A percentile compares a stretch with the other conserved stretches of the same genome.
Conservation (phyloP, 163 green algal genomes). For the Volvox carteri region DNA sequence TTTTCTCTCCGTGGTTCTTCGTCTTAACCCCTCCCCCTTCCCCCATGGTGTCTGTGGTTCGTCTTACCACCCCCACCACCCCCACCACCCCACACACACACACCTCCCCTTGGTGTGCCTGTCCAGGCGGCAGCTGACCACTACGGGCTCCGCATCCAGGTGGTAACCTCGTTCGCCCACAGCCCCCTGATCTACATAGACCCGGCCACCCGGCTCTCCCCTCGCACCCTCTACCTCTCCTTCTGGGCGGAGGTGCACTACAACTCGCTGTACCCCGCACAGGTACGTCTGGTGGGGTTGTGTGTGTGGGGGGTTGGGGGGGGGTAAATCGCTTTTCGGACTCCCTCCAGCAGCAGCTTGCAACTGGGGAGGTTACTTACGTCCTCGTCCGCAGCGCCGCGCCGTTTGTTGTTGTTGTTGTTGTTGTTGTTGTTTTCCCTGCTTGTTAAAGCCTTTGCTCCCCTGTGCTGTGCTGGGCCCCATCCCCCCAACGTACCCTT, state of each 20-base stretch:
- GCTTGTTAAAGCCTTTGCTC: too few relatives aligned
- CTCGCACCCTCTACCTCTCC: constrained; percentile 74
- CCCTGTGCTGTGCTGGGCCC: too few relatives aligned
- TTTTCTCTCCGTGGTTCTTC: too few relatives aligned
- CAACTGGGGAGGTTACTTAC: too few relatives aligned
- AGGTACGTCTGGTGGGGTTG: constrained; percentile 51
- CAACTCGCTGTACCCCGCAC: constrained; percentile 68
- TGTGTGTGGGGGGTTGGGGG: not conserved
- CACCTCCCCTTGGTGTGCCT: not conserved
- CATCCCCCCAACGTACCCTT: too few relatives aligned
- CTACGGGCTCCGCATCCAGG: constrained; percentile 72
- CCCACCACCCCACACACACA: too few relatives aligned
- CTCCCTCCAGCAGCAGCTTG: too few relatives aligned
- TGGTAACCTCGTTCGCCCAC: constrained; percentile 76
- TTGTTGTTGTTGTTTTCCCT: too few relatives aligned
- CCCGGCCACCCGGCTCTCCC: constrained; percentile 51
- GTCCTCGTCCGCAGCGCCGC: too few relatives aligned
- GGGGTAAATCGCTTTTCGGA: too few relatives aligned
- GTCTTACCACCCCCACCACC: not conserved
- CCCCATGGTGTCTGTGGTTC: too few relatives aligned
- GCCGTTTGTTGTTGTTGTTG: too few relatives aligned
- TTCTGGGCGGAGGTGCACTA: constrained; percentile 91
- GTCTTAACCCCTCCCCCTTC: not conserved
- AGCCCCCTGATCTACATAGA: constrained; percentile 77
- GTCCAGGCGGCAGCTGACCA: constrained; percentile 79